These are phyloP conservation scores for Fusarium acutatum DNA, from an alignment of 2,329 filamentous ascomycete species.

Conservation along the genomic window DNA sequence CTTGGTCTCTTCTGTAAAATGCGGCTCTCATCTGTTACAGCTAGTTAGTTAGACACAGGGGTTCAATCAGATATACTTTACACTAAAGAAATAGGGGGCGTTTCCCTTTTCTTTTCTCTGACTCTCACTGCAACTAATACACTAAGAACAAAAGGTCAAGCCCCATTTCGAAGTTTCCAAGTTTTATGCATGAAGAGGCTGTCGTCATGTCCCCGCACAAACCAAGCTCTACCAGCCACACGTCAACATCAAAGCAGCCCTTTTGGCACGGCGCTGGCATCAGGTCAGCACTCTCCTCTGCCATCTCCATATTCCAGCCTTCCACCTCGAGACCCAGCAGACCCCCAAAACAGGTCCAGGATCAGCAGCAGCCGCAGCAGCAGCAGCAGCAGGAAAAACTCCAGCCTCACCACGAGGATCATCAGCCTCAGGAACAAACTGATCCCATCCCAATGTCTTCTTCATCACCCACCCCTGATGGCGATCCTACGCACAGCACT, in stretches of 20 bases:
- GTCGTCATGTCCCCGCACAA: constrained; percentile 41
- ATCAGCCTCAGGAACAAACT: constrained; percentile 4
- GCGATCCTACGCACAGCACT: constrained; percentile 39
- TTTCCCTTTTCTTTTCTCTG: constrained; percentile 1
- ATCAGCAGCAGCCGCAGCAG: not conserved
- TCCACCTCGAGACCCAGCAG: constrained; percentile 8
- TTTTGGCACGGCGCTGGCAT: constrained; percentile 17
- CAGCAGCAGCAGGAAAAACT: not conserved
- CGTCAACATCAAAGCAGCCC: constrained; percentile 18
- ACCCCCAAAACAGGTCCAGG: constrained; percentile 11
- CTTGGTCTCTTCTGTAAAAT: not conserved
- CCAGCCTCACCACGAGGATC: not conserved
- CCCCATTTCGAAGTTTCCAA: constrained; percentile 1
- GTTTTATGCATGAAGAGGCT: constrained; percentile 13
- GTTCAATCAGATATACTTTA: not conserved
- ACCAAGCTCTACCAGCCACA: constrained; percentile 26
- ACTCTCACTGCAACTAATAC: not conserved
- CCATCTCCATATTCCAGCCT: constrained; percentile 14
- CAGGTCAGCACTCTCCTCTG: constrained; percentile 18
- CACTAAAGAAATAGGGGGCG: not conserved
- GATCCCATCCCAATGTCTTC: constrained; percentile 1
- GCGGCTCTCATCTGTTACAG: constrained; percentile 8
- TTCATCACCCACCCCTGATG: constrained; percentile 26
- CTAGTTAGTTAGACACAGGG: not conserved
- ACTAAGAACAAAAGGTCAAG: not conserved